phyloP scores from a whole-genome alignment of 371 early-diverging fungal genomes.

The Apophysomyces sp. region DNA sequence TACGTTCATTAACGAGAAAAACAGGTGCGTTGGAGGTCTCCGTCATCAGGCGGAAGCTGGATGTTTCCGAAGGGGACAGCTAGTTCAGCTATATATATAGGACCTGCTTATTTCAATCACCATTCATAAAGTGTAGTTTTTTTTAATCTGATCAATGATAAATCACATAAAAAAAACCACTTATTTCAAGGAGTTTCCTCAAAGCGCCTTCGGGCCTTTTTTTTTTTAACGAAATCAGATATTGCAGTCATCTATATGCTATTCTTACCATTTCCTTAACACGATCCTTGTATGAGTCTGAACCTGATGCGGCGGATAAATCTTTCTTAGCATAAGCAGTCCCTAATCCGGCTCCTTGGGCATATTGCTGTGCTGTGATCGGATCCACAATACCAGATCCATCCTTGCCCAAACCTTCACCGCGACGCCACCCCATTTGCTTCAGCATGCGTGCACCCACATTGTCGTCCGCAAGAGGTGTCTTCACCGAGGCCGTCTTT shows the following conservation, averaged over 20 bases:
- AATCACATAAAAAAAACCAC: not conserved
- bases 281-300: slow-evolving; percentile 13
- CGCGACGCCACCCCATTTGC: slow-evolving; percentile 48
- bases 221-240: not conserved
- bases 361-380: slow-evolving; percentile 39
- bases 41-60: no score
- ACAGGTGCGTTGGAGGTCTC: no score
- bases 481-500: slow-evolving; percentile 24
- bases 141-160: no score
- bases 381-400: slow-evolving; percentile 43
- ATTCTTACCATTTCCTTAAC: slow-evolving; percentile 22
- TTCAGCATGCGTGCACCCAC: slow-evolving; percentile 41
- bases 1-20: no score
- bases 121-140: no score
- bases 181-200: not conserved
- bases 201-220: not conserved
- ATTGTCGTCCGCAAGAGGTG: slow-evolving; percentile 38
- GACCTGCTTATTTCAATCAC: no score
- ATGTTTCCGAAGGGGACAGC: no score
- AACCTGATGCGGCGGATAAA: not conserved
- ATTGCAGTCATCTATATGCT: not conserved
- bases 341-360: slow-evolving; percentile 38
- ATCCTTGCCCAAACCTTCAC: slow-evolving; percentile 44
- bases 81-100: no score
- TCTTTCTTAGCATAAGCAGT: slow-evolving; percentile 17